These are phyloP conservation scores for Calonectria pseudoturangicola DNA, from an alignment of 2,329 filamentous ascomycete genomes.

Conservation along the genomic window DNA sequence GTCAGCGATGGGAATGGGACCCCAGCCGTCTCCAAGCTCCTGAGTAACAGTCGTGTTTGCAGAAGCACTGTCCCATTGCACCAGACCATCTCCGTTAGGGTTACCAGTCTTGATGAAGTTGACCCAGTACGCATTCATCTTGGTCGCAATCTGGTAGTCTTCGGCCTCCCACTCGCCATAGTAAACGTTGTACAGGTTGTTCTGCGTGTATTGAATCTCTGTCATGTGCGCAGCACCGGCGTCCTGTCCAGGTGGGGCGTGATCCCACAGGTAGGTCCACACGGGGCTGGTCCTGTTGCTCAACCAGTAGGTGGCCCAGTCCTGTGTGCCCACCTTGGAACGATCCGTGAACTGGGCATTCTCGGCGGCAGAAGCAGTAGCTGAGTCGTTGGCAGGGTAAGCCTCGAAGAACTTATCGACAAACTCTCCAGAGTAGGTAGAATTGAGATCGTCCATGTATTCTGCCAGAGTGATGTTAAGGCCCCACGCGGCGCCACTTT, in stretches of 20 bases:
- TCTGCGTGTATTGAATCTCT: conserved; percentile 62
- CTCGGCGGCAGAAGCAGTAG: neutral
- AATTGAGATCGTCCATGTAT: neutral
- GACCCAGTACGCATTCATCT: conserved; percentile 26
- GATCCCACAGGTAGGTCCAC: conserved; percentile 43
- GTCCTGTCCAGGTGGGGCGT: conserved; percentile 59
- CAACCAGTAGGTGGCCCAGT: conserved; percentile 26
- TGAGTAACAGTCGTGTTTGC: neutral
- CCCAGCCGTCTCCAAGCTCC: conserved; percentile 4
- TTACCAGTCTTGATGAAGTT: conserved; percentile 30
- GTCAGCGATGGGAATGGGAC: neutral
- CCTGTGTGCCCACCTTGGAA: conserved; percentile 26
- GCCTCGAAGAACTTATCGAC: conserved; percentile 12
- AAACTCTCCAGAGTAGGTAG: neutral
- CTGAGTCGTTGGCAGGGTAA: conserved; percentile 1
- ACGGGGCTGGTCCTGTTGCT: conserved; percentile 25
- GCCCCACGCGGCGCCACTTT: neutral
- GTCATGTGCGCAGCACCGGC: conserved; percentile 61
- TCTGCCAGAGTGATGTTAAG: neutral
- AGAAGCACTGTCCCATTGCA: neutral
- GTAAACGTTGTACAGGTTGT: conserved; percentile 56
- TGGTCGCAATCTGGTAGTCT: conserved; percentile 33
- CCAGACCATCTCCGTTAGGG: conserved; percentile 19
- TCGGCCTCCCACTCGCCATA: conserved; percentile 27
- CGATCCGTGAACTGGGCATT: conserved; percentile 27